A percentile compares a stretch with the other conserved stretches of the same genome.
These are phyloP conservation scores for Myxozyma neotropica DNA, from an alignment of 805 yeast species.

Conservation along the genomic window DNA sequence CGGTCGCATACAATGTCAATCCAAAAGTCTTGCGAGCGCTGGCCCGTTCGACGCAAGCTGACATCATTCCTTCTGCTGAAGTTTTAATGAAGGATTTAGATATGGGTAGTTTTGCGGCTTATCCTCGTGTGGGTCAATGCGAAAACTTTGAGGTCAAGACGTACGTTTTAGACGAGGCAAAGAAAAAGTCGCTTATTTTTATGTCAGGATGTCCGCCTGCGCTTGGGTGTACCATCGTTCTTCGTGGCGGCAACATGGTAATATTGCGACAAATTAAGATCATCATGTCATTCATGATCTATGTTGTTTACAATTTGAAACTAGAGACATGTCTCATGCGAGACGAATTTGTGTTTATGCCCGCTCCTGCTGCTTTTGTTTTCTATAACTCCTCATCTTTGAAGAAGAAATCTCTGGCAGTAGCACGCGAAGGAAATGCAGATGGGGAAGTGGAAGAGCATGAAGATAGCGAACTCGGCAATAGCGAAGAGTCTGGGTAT, in stretches of 20 bases:
- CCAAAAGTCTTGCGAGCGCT: conserved; percentile 79
- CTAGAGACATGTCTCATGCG: conserved; percentile 75
- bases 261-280: conserved; percentile 68
- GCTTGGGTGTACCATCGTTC: conserved; percentile 79
- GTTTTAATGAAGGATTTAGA: conserved; percentile 61
- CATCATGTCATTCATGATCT: conserved; percentile 76
- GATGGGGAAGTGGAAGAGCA: conserved; percentile 7
- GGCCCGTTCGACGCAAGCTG: conserved; percentile 78
- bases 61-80: conserved; percentile 82
- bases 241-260: conserved; percentile 77
- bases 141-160: conserved; percentile 69
- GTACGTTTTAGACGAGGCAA: conserved; percentile 54
- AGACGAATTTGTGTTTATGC: conserved; percentile 61
- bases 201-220: conserved; percentile 74
- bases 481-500: conserved; percentile 26
- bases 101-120: background rate
- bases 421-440: background rate
- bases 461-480: background rate
- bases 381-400: background rate
- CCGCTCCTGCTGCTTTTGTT: conserved; percentile 29
- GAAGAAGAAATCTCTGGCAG: background rate
- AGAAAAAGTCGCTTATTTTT: conserved; percentile 68
- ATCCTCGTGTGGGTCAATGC: conserved; percentile 74
- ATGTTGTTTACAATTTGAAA: conserved; percentile 73
- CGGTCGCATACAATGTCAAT: conserved; percentile 80